Percentiles rank a stretch among this genome's conserved stretches.
These are phyloP conservation scores for Metschnikowia amazonensis DNA, from an alignment of 805 yeast genomes.

Conservation along the genomic window DNA sequence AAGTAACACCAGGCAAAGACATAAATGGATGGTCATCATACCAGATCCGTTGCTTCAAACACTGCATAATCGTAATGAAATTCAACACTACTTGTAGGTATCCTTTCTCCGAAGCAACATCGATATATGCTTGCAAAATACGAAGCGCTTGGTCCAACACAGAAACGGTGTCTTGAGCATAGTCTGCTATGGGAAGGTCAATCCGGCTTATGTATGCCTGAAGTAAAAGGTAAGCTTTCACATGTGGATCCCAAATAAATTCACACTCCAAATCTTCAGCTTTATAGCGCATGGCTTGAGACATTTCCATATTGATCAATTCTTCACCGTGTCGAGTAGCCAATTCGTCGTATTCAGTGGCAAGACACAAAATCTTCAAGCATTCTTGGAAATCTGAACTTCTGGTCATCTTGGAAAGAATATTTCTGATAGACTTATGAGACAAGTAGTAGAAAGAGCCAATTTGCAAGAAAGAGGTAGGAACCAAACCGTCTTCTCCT, in stretches of 20 bases:
- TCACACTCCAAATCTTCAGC: constrained; percentile 56
- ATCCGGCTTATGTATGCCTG: constrained; percentile 70
- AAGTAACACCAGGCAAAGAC: constrained; percentile 47
- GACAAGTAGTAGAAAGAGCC: constrained; percentile 91
- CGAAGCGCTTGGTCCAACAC: constrained; percentile 93
- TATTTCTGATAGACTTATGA: constrained; percentile 75
- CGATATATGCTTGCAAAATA: constrained; percentile 88
- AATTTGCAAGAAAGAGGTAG: constrained; percentile 81
- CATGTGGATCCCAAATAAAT: constrained; percentile 83
- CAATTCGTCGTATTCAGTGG: constrained; percentile 79
- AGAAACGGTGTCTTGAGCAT: constrained; percentile 87
- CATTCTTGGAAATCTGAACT: constrained; percentile 53
- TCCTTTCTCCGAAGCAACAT: constrained; percentile 83
- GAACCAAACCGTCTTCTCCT: constrained; percentile 47
- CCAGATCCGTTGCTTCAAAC: constrained; percentile 88
- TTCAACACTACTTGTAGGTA: constrained; percentile 57
- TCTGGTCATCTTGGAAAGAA: constrained; percentile 9
- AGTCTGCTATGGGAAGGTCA: constrained; percentile 91
- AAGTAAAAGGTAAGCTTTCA: constrained; percentile 65
- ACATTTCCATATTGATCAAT: constrained; percentile 51
- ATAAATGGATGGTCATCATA: constrained; percentile 69
- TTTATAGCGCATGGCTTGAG: constrained; percentile 57
- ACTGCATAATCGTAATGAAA: constrained; percentile 70
- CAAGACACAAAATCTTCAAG: constrained; percentile 55
- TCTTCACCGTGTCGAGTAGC: constrained; percentile 94